phyloP scores from a whole-genome alignment of 2,329 filamentous ascomycete genomes.

The Alternaria alternata region DNA sequence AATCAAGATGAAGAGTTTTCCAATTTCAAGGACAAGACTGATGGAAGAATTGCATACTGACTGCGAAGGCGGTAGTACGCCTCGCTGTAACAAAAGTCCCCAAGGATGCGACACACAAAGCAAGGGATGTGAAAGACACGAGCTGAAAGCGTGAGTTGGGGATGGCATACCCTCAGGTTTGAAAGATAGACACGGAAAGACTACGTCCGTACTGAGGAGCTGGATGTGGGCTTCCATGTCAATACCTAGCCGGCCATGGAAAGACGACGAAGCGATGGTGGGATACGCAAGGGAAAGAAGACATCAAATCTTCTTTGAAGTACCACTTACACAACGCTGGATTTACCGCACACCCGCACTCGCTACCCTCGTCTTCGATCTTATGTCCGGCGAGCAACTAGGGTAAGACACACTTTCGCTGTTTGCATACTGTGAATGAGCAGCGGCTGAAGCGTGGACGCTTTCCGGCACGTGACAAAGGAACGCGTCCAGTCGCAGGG shows the following conservation, averaged over 20 bases:
- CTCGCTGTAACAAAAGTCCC: slow-evolving; percentile 1
- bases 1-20: slow-evolving; percentile 35
- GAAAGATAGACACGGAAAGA: background rate
- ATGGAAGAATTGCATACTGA: slow-evolving; percentile 19
- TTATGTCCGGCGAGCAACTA: background rate
- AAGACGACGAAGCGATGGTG: background rate
- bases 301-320: background rate
- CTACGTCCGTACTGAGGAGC: background rate
- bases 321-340: background rate
- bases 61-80: slow-evolving; percentile 4
- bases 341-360: background rate
- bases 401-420: background rate
- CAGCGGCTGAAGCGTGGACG: slow-evolving; percentile 5
- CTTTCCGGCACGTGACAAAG: slow-evolving; percentile 18
- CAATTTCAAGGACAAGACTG: slow-evolving; percentile 14
- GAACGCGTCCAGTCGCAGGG: slow-evolving; percentile 20
- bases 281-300: background rate
- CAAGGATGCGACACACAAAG: slow-evolving; percentile 7
- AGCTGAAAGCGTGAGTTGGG: slow-evolving; percentile 1
- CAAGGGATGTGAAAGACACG: slow-evolving; percentile 9
- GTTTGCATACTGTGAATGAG: slow-evolving; percentile 6
- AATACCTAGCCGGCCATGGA: background rate
- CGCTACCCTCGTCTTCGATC: background rate
- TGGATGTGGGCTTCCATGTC: background rate
- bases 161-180: background rate